Evolutionary conservation across 352 stramenopile genomes (phyloP), one percentile per base, ranked within the genome.

Genomic region (Pythium diclinum): DNA sequence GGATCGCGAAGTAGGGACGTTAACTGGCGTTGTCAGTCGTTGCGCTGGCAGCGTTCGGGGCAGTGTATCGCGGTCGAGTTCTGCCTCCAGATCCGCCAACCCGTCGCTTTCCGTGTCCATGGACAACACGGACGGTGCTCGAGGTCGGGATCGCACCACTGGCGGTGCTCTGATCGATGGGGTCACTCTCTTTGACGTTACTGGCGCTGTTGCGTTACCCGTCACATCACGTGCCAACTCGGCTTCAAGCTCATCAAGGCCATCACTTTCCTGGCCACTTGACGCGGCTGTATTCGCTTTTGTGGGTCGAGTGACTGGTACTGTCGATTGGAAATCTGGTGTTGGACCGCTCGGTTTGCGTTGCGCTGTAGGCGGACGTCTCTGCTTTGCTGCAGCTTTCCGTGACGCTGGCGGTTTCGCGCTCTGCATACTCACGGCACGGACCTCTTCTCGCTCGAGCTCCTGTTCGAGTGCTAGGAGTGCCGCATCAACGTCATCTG

Each of bases 51-150:
- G 25, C 25, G 25, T 28, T 28, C 25, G 2, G 25, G 16, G 34
- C 21, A 11, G n/a, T 25, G 49, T 49, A 1, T 64, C 65, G 11
- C 38, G 67, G 6, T 30, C 34, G 21, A 87, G 60, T 61, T 87
- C 78, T n/a, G 60, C 59, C 63, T 90, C 77, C 6, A 90, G 72
- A 42, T 83, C 67, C 23, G 72, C 72, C 8, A 87, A 67, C 6
- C 68, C 59, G 23, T 62, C 65, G 32, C 61, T 73, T 33, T 77
- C 66, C n/a, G 46, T 52, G 25, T 36, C 49, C 17, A 56, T 32
- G 11, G 55, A 63, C 23, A 56, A 17, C 11, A 61, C 16, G 1
- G 61, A 62, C 17, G 42, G n/a, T 13, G 42, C 1, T 8, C 42
- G 40, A 25, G 23, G 30, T 44, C 28, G 61, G 8, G 17, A 32